phyloP scores from a whole-genome alignment of 2,329 filamentous ascomycete genomes.

The Rhexocercosporidium sp. region DNA sequence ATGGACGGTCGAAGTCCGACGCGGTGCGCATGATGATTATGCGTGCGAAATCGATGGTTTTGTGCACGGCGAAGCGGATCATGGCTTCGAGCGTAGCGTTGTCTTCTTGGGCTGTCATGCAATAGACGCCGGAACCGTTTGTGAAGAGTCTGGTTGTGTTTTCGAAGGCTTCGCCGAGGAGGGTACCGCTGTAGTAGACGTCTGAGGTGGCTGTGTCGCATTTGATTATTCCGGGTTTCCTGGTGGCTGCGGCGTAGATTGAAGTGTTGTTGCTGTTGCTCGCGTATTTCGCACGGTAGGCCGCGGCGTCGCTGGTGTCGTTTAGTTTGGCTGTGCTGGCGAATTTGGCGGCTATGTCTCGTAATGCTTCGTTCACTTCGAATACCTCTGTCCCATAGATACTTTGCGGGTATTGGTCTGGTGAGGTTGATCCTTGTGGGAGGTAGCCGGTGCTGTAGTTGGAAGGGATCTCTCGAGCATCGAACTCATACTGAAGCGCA shows the following conservation, averaged over 20 bases:
- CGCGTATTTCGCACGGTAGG: constrained; percentile 61
- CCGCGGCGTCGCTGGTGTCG: constrained; percentile 54
- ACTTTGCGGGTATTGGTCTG: constrained; percentile 60
- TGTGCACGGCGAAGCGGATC: constrained; percentile 60
- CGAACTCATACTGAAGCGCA: constrained; percentile 77
- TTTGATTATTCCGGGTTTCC: constrained; percentile 59
- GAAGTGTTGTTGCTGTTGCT: constrained; percentile 54
- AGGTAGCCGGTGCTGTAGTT: constrained; percentile 74
- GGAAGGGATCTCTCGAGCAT: constrained; percentile 67
- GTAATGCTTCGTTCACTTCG: constrained; percentile 65
- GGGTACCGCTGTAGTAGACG: constrained; percentile 70
- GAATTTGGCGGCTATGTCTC: constrained; percentile 56
- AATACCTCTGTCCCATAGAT: constrained; percentile 75
- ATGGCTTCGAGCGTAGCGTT: constrained; percentile 71
- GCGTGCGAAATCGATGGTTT: constrained; percentile 67
- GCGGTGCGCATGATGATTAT: constrained; percentile 72
- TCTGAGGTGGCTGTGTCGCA: constrained; percentile 75
- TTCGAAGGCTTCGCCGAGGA: constrained; percentile 67
- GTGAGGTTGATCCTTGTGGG: constrained; percentile 61
- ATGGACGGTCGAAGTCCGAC: constrained; percentile 75
- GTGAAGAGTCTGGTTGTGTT: constrained; percentile 68
- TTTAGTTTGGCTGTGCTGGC: constrained; percentile 57
- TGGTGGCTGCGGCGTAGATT: constrained; percentile 49
- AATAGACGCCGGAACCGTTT: constrained; percentile 71
- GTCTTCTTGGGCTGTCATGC: constrained; percentile 75